Conservation (phyloP, 1,284 basidiomycete species). For the Malassezia caprae region DNA sequence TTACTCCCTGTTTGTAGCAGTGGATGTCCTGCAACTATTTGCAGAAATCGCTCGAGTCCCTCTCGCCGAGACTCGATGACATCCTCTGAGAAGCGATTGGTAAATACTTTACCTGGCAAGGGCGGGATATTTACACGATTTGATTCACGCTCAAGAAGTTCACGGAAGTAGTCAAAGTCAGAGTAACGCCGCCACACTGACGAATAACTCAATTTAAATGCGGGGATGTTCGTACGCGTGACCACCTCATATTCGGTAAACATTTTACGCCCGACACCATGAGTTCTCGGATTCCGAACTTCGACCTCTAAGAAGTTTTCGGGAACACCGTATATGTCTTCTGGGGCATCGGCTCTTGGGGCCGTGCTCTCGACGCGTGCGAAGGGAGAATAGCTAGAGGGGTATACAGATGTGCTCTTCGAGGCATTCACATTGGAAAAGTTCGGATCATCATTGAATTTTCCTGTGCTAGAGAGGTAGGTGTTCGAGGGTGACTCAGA, state of each 20-base stretch:
- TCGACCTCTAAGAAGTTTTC: constrained; percentile 98
- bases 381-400: constrained; percentile 40
- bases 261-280: constrained; percentile 73
- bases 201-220: constrained; percentile 91
- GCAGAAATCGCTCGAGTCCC: constrained; percentile 87
- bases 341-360: constrained; percentile 51
- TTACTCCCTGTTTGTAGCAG: constrained; percentile 96
- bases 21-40: constrained; percentile 92
- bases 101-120: constrained; percentile 72
- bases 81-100: constrained; percentile 80
- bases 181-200: constrained; percentile 88
- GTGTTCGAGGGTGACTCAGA: not conserved
- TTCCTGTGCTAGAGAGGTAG: not conserved
- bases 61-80: constrained; percentile 86
- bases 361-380: constrained; percentile 39
- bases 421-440: not conserved
- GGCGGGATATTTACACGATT: constrained; percentile 95
- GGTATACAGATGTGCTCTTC: constrained; percentile 14
- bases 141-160: constrained; percentile 91
- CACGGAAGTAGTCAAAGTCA: constrained; percentile 97
- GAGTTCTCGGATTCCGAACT: constrained; percentile 89
- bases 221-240: constrained; percentile 97
- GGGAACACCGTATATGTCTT: constrained; percentile 81
- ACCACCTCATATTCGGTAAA: constrained; percentile 99
- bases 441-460: not conserved